Conservation (phyloP, 768 basidiomycete species). For the Mycena capillaripes region DNA sequence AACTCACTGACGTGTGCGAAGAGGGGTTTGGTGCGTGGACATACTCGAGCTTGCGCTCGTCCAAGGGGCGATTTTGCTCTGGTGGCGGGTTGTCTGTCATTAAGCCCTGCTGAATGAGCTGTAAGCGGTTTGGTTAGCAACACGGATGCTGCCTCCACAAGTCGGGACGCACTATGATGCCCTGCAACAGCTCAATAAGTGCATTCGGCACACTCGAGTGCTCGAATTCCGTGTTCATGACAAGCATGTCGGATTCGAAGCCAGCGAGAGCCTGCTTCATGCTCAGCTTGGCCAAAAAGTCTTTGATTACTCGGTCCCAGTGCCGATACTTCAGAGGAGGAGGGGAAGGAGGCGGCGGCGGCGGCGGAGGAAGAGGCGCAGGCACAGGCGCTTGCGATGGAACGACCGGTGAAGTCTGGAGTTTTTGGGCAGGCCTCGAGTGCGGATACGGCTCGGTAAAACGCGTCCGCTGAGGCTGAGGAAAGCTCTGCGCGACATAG, state of each 20-base stretch:
- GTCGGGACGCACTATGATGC: slow-evolving; percentile 61
- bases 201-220: slow-evolving; percentile 67
- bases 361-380: slow-evolving; percentile 6
- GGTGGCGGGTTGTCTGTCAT: slow-evolving; percentile 18
- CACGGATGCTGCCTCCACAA: slow-evolving; percentile 6
- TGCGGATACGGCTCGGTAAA: slow-evolving; percentile 30
- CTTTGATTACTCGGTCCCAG: slow-evolving; percentile 72
- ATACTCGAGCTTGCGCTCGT: slow-evolving; percentile 80
- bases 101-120: slow-evolving; percentile 45
- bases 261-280: slow-evolving; percentile 72
- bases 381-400: slow-evolving; percentile 1
- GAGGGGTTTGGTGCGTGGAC: slow-evolving; percentile 64
- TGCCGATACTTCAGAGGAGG: slow-evolving; percentile 62
- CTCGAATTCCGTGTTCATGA: slow-evolving; percentile 80
- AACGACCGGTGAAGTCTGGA: slow-evolving; percentile 7
- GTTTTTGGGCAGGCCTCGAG: slow-evolving; percentile 7
- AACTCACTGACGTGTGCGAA: slow-evolving; percentile 72
- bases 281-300: slow-evolving; percentile 68
- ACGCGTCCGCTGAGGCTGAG: slow-evolving; percentile 33
- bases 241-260: slow-evolving; percentile 78
- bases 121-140: slow-evolving; percentile 5
- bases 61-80: slow-evolving; percentile 54
- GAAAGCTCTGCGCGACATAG: neutral
- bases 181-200: slow-evolving; percentile 63
- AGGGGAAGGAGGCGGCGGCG: slow-evolving; percentile 41